These are phyloP conservation scores for Abortiporus biennis DNA, from an alignment of 1,284 basidiomycete genomes.

Conservation along the genomic window DNA sequence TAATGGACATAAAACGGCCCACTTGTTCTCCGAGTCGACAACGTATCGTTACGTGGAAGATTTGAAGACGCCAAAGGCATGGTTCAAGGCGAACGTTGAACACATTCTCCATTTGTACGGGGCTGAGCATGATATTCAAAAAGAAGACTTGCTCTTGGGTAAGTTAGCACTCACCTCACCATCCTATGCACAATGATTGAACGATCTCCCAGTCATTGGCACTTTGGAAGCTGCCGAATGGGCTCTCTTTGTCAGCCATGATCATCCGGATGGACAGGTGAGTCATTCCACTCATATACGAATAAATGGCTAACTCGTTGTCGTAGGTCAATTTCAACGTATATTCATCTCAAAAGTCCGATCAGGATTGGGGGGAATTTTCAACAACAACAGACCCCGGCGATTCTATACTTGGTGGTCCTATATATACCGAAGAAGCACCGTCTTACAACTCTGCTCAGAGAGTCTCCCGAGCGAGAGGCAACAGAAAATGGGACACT, in stretches of 20 bases:
- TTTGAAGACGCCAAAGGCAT: slow-evolving; percentile 55
- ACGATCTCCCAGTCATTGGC: slow-evolving; percentile 49
- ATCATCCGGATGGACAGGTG: slow-evolving; percentile 58
- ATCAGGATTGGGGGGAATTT: slow-evolving; percentile 66
- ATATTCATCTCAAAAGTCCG: slow-evolving; percentile 40
- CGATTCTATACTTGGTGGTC: slow-evolving; percentile 26
- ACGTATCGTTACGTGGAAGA: slow-evolving; percentile 61
- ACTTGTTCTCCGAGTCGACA: slow-evolving; percentile 62
- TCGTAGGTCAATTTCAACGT: slow-evolving; percentile 59
- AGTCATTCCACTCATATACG: slow-evolving; percentile 9
- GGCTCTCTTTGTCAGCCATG: slow-evolving; percentile 64
- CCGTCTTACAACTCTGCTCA: slow-evolving; percentile 25
- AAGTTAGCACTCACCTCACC: slow-evolving; percentile 18
- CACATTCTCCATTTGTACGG: slow-evolving; percentile 53
- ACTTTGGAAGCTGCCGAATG: slow-evolving; percentile 63
- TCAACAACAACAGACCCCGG: slow-evolving; percentile 32
- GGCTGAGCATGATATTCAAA: slow-evolving; percentile 46
- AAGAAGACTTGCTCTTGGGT: slow-evolving; percentile 70
- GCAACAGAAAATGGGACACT: slow-evolving; percentile 30
- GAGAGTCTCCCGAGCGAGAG: slow-evolving; percentile 27
- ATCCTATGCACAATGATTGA: not conserved
- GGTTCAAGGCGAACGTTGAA: slow-evolving; percentile 69
- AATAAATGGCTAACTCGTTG: slow-evolving; percentile 6
- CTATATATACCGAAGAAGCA: slow-evolving; percentile 32
- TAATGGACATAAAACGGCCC: slow-evolving; percentile 58